These are phyloP conservation scores for Panicum virgatum DNA, from an alignment of 202 grass and related monocot genomes.

Conservation along the genomic window DNA sequence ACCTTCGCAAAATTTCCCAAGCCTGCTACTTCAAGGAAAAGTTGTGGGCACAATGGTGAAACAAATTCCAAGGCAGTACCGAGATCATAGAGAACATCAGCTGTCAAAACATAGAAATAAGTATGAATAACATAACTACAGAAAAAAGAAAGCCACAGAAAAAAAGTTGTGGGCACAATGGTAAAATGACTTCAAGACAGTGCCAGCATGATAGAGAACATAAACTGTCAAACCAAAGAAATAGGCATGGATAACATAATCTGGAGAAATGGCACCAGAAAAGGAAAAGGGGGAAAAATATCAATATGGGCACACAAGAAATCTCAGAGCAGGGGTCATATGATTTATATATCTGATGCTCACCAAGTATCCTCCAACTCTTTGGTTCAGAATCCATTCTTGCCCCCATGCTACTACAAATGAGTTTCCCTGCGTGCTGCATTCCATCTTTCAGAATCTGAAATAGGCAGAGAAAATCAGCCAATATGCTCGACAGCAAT, in stretches of 20 bases:
- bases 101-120: conserved; percentile 46
- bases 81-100: conserved; percentile 96
- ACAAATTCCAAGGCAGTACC: conserved; percentile 88
- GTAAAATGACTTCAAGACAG: conserved; percentile 77
- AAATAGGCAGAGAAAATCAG: conserved; percentile 39
- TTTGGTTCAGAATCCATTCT: conserved; percentile 99
- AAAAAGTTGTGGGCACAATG: conserved; percentile 67
- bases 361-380: conserved; percentile 97
- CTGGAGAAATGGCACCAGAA: conserved; percentile 17
- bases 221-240: conserved; percentile 54
- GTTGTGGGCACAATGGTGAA: conserved; percentile 93
- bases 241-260: not conserved
- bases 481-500: conserved; percentile 6
- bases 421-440: conserved; percentile 97
- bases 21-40: conserved; percentile 95
- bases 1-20: conserved; percentile 98
- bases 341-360: not conserved
- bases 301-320: conserved; percentile 6
- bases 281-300: not conserved
- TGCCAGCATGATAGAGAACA: conserved; percentile 79
- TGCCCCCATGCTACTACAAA: conserved; percentile 90
- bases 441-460: conserved; percentile 99
- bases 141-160: conserved; percentile 5
- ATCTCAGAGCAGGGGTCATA: not conserved
- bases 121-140: conserved; percentile 12